These are phyloP conservation scores for Dioscorea zingiberensis DNA, from an alignment of 106 monocot species.

Conservation along the genomic window DNA sequence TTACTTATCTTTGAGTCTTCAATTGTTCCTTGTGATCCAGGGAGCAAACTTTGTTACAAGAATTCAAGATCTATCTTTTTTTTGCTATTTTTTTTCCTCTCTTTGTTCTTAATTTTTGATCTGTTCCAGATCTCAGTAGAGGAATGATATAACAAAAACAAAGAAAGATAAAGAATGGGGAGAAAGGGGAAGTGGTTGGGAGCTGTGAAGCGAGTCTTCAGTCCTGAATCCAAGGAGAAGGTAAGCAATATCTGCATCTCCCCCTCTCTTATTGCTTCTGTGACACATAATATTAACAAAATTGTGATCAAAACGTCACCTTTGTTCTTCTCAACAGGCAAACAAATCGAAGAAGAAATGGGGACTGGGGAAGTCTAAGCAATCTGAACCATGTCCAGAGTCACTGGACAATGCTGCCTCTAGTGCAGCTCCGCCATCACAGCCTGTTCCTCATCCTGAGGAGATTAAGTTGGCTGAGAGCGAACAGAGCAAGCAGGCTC, in stretches of 20 bases:
- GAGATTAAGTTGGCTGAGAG: slow-evolving; percentile 28
- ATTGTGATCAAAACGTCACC: slow-evolving; percentile 2
- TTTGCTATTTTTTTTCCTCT: too few relatives aligned
- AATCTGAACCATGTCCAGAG: slow-evolving; percentile 18
- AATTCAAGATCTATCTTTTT: too few relatives aligned
- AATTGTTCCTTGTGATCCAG: not conserved
- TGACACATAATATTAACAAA: not conserved
- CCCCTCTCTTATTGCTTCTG: not conserved
- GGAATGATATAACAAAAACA: slow-evolving; percentile 11
- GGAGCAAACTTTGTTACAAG: not conserved
- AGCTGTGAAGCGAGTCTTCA: slow-evolving; percentile 77
- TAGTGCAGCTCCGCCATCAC: not conserved
- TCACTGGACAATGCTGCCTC: not conserved
- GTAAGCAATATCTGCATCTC: slow-evolving; percentile 14
- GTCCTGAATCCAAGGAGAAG: slow-evolving; percentile 68
- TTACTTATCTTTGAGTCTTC: too few relatives aligned
- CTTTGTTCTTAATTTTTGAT: too few relatives aligned
- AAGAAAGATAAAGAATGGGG: slow-evolving; percentile 39
- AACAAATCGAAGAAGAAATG: slow-evolving; percentile 23
- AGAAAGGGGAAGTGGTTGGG: slow-evolving; percentile 76
- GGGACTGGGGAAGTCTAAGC: slow-evolving; percentile 18
- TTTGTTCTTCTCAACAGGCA: slow-evolving; percentile 5
- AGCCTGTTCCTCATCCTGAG: slow-evolving; percentile 2
- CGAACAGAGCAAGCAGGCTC: slow-evolving; percentile 24
- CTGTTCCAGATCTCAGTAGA: not conserved